phyloP scores from a whole-genome alignment of 129 eudicot genomes.

The Pseudognaphalium luteoalbum region DNA sequence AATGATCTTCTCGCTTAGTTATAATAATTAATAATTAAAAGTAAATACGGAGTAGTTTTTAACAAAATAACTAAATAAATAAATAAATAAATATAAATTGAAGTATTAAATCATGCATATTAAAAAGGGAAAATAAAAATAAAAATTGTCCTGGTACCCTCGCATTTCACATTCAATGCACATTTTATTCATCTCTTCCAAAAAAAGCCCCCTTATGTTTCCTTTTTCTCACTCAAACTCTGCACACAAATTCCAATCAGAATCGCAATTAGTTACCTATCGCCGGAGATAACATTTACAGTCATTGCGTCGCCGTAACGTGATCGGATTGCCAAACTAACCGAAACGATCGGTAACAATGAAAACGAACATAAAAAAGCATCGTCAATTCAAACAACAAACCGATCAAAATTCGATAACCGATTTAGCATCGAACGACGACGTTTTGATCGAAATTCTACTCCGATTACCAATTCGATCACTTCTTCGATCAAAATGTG shows the following conservation, averaged over 20 bases:
- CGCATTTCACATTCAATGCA: background rate
- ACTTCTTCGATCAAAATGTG: slow-evolving; percentile 54
- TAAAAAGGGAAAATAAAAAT: too few species aligned
- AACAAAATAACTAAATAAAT: too few species aligned
- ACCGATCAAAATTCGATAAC: slow-evolving; percentile 23
- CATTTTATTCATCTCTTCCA: background rate
- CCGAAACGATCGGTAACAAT: background rate
- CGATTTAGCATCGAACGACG: slow-evolving; percentile 42
- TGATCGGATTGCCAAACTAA: background rate
- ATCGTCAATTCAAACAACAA: slow-evolving; percentile 19
- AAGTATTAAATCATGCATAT: too few species aligned
- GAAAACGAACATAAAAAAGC: slow-evolving; percentile 27
- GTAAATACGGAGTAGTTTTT: too few species aligned
- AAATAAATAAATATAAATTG: too few species aligned
- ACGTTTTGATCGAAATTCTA: slow-evolving; percentile 47
- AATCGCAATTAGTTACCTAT: background rate
- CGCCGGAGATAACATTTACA: background rate
- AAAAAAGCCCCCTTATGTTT: background rate
- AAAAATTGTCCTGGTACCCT: too few species aligned
- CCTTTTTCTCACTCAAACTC: background rate
- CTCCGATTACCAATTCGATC: slow-evolving; percentile 47
- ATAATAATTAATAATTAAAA: too few species aligned
- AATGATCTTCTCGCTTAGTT: too few species aligned
- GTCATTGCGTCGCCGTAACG: background rate
- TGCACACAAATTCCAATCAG: background rate